These are phyloP conservation scores for Phaffia tasmanica DNA, from an alignment of 768 basidiomycete species.

Conservation along the genomic window DNA sequence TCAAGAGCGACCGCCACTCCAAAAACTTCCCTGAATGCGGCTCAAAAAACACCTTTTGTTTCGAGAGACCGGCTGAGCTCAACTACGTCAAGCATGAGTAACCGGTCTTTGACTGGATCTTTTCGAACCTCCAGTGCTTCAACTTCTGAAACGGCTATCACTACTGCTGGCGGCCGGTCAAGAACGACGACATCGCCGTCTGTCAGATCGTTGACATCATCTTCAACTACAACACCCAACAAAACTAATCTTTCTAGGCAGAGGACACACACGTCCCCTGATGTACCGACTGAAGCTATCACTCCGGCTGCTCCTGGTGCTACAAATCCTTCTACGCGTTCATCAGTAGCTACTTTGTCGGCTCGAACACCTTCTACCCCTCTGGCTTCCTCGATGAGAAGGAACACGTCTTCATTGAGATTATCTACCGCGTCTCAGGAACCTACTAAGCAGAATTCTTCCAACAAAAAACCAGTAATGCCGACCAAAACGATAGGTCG, in stretches of 20 bases:
- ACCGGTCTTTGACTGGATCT: not conserved
- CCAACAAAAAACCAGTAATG: too few species aligned
- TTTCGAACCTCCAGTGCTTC: not conserved
- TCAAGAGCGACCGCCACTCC: not conserved
- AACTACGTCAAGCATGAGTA: not conserved
- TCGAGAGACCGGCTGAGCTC: slow-evolving; percentile 4
- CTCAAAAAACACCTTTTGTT: not conserved
- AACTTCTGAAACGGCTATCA: not conserved
- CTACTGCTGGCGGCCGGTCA: not conserved
- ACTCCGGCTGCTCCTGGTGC: not conserved
- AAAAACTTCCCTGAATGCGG: not conserved
- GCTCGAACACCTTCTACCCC: too few species aligned
- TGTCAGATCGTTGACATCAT: not conserved
- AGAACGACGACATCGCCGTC: not conserved
- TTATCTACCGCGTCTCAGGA: too few species aligned
- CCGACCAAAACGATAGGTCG: too few species aligned
- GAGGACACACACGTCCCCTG: not conserved
- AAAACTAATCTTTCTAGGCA: not conserved
- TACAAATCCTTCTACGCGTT: not conserved
- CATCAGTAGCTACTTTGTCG: not conserved
- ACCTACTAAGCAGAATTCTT: too few species aligned
- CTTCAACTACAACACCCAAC: slow-evolving; percentile 6
- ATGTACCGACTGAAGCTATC: not conserved
- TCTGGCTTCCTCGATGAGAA: too few species aligned
- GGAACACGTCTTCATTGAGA: too few species aligned